Evolutionary conservation across 352 stramenopile species (phyloP).

Genomic region (Phytophthora tentaculata): DNA sequence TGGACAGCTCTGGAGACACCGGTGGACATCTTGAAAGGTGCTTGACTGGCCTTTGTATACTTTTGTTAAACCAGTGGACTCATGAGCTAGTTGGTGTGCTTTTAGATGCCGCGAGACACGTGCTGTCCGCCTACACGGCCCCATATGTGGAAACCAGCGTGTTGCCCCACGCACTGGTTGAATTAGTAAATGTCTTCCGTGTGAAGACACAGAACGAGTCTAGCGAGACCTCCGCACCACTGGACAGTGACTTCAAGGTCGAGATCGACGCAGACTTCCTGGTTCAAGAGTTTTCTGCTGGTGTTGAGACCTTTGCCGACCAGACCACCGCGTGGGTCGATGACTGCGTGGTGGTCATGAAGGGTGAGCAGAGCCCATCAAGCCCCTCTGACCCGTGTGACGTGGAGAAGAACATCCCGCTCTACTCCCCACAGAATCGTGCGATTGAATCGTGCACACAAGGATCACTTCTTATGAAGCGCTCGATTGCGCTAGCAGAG

Average conservation of each 20-base stretch:
- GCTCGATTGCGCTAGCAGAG: slow-evolving; percentile 28
- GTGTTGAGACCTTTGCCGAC: slow-evolving; percentile 23
- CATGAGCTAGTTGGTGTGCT: slow-evolving; percentile 16
- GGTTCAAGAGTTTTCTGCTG: slow-evolving; percentile 11
- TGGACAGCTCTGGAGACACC: slow-evolving; percentile 42
- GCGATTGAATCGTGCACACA: slow-evolving; percentile 17
- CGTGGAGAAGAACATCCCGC: slow-evolving; percentile 24
- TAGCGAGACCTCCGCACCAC: slow-evolving; percentile 14
- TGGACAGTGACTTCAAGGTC: slow-evolving; percentile 26
- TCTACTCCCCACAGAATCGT: slow-evolving; percentile 24
- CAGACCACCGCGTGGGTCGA: slow-evolving; percentile 34
- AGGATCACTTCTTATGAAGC: slow-evolving; percentile 29
- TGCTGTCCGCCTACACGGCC: slow-evolving; percentile 34
- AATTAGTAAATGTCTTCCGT: slow-evolving; percentile 34
- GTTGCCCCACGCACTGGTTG: slow-evolving; percentile 20
- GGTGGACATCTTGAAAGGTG: slow-evolving; percentile 41
- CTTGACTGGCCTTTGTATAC: slow-evolving; percentile 11
- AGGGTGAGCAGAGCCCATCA: slow-evolving; percentile 19
- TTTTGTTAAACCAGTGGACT: slow-evolving; percentile 14
- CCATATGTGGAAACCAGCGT: slow-evolving; percentile 34
- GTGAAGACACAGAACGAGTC: slow-evolving; percentile 26
- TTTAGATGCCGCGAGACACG: slow-evolving; percentile 36
- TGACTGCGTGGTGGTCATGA: slow-evolving; percentile 25
- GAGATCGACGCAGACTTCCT: slow-evolving; percentile 30
- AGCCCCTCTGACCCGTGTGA: slow-evolving; percentile 23